Evolutionary conservation across 345 rosid species (phyloP), one percentile per base, ranked within the genome.

Genomic region (Hibiscus tridactylites): DNA sequence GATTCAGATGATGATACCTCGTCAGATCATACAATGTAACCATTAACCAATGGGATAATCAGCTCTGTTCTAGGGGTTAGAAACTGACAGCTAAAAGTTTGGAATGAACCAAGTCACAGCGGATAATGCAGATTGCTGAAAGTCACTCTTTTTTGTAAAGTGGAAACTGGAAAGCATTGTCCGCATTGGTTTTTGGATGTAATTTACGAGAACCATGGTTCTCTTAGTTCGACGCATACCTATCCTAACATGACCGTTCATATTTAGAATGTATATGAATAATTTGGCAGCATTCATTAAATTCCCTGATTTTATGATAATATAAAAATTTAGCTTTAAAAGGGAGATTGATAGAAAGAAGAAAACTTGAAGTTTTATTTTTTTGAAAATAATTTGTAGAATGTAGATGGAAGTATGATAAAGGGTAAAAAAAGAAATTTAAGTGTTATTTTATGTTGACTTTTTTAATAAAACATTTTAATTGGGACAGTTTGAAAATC

Each of bases 1-100:
- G 82, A 83, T 77, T 85, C 84, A 50, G 88, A 80, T n/a, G 81
- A 81, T 57, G 87, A 81, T 74, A 72, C 37, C 54, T 29, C 58
- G 1, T 26, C 9, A 6, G 53, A 73, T 54, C 56, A 64, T 1
- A 17, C 58, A 53, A 6, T 17, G 52, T 68, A 6, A 57, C 60
- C 60, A 70, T 68, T 68, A 6, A 57, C 60, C 60, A 70, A 71
- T 6, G 61, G 53, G 58, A 15, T 7, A 49, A 31, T 52, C 6
- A 67, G 49, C 19, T 49, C 75, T 54, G 65, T 71, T 67, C 58
- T 71, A 3, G 79, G 19, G 68, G 50, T 37, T 37, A 37, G 8
- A 8, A 17, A 64, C 52, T 39, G 31, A 42, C 52, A 2, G 68
- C 52, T 21, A 26, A 42, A 64, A 42, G 31, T 42, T 64, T 64